Conservation (phyloP, 306 rosid genomes). For the Rosa chinensis region DNA sequence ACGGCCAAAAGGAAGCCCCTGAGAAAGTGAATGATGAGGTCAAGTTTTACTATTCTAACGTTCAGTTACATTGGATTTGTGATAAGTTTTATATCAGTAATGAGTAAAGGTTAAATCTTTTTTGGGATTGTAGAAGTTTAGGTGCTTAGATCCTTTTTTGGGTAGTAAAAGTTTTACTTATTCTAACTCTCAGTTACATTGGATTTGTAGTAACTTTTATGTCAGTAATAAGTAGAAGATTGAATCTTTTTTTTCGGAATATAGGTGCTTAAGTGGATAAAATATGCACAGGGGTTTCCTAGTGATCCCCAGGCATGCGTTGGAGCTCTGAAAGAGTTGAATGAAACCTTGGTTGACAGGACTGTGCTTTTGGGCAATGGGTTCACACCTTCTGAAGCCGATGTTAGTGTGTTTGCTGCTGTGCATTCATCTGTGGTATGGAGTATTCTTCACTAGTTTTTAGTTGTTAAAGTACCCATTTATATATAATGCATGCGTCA, state of each 20-base stretch:
- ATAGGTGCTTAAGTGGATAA: slow-evolving; percentile 73
- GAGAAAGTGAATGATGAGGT: slow-evolving; percentile 49
- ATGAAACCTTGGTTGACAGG: slow-evolving; percentile 53
- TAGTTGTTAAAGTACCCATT: neutral
- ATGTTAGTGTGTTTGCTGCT: slow-evolving; percentile 67
- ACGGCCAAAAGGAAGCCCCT: slow-evolving; percentile 35
- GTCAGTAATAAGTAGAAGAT: neutral
- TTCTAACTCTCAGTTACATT: neutral
- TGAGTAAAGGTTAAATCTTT: neutral
- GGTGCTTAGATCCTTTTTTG: neutral
- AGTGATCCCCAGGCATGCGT: slow-evolving; percentile 41
- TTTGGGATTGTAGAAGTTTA: slow-evolving; percentile 8
- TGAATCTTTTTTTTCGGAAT: slow-evolving; percentile 8
- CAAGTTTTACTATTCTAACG: neutral
- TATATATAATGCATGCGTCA: neutral
- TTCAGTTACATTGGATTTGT: neutral
- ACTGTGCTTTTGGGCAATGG: slow-evolving; percentile 79
- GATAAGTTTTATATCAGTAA: neutral
- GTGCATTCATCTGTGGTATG: slow-evolving; percentile 77
- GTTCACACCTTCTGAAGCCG: slow-evolving; percentile 71
- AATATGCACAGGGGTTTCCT: slow-evolving; percentile 66
- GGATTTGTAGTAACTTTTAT: neutral
- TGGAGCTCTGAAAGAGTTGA: slow-evolving; percentile 62
- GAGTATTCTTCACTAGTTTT: slow-evolving; percentile 4
- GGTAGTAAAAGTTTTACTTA: neutral